Evolutionary conservation across 1,284 basidiomycete species (phyloP).

Genomic region (Melampsora larici-populina): DNA sequence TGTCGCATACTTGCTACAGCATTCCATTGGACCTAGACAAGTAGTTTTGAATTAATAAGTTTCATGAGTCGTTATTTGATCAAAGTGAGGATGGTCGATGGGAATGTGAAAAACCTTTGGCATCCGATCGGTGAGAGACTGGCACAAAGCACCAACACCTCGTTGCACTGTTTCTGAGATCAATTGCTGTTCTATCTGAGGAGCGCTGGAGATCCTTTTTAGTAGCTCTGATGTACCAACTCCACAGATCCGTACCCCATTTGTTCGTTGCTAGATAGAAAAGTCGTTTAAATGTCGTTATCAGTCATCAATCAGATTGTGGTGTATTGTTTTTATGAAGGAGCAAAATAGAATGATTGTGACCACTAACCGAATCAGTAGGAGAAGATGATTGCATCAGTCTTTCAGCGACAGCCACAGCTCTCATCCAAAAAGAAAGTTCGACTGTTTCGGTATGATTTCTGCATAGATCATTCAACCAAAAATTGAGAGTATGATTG

Average conservation of each 20-base stretch:
- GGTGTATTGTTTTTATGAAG: no score
- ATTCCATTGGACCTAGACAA: constrained; percentile 40
- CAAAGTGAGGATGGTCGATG: neutral
- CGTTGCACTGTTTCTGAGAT: neutral
- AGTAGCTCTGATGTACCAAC: neutral
- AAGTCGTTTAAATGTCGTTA: no score
- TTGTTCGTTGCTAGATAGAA: neutral
- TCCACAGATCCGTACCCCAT: neutral
- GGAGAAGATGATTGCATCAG: neutral
- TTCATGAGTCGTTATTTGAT: neutral
- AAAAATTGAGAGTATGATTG: no score
- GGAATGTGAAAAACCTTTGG: neutral
- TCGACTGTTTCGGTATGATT: neutral
- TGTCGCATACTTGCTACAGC: constrained; percentile 17
- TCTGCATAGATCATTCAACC: no score
- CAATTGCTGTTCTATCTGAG: neutral
- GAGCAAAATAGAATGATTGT: neutral
- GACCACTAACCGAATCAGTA: neutral
- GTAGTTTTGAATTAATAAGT: neutral
- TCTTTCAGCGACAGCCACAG: neutral
- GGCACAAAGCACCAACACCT: neutral
- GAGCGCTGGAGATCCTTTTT: neutral
- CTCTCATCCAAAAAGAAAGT: neutral
- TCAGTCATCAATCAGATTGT: no score
- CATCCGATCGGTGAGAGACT: constrained; percentile 1